Percentiles rank a stretch among this genome's conserved stretches.
Conservation (phyloP, 2,329 filamentous ascomycete genomes). For the Hypoxylon sp. region DNA sequence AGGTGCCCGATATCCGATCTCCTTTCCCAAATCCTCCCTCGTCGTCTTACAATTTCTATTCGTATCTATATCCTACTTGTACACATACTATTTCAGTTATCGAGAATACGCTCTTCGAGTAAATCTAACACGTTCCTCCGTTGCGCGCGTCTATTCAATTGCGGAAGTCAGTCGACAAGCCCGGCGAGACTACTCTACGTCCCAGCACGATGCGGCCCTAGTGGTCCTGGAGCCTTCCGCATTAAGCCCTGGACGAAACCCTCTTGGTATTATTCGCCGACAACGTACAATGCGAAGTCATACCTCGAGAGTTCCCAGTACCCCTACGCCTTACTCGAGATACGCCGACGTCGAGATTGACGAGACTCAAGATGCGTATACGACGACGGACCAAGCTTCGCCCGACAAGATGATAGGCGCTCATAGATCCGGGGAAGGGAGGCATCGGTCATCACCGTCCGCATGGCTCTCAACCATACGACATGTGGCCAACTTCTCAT, state of each 20-base stretch:
- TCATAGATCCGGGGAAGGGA: slow-evolving; percentile 17
- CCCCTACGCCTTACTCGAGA: slow-evolving; percentile 29
- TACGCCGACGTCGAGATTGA: slow-evolving; percentile 31
- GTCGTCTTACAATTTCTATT: slow-evolving; percentile 25
- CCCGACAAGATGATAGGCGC: slow-evolving; percentile 38
- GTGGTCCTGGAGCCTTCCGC: slow-evolving; percentile 40
- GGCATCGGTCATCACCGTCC: slow-evolving; percentile 9
- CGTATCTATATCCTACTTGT: slow-evolving; percentile 25
- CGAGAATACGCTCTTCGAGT: not conserved
- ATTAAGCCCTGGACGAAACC: slow-evolving; percentile 45
- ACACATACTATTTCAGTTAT: slow-evolving; percentile 15
- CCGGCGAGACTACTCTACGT: slow-evolving; percentile 42
- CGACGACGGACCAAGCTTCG: slow-evolving; percentile 26
- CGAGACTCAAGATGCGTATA: slow-evolving; percentile 41
- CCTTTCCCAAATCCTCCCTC: slow-evolving; percentile 40
- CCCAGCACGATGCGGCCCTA: slow-evolving; percentile 51
- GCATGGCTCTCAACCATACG: slow-evolving; percentile 13
- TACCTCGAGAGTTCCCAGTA: slow-evolving; percentile 33
- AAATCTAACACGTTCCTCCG: slow-evolving; percentile 11
- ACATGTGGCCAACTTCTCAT: slow-evolving; percentile 12
- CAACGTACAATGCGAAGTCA: slow-evolving; percentile 52
- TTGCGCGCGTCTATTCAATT: slow-evolving; percentile 37
- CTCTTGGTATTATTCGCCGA: slow-evolving; percentile 40
- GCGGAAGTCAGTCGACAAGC: slow-evolving; percentile 25
- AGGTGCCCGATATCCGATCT: slow-evolving; percentile 42